Evolutionary conservation across 23 red algal genomes (phyloP), one percentile per base, ranked within the genome.

Genomic region (Cyanidioschyzon merolae): DNA sequence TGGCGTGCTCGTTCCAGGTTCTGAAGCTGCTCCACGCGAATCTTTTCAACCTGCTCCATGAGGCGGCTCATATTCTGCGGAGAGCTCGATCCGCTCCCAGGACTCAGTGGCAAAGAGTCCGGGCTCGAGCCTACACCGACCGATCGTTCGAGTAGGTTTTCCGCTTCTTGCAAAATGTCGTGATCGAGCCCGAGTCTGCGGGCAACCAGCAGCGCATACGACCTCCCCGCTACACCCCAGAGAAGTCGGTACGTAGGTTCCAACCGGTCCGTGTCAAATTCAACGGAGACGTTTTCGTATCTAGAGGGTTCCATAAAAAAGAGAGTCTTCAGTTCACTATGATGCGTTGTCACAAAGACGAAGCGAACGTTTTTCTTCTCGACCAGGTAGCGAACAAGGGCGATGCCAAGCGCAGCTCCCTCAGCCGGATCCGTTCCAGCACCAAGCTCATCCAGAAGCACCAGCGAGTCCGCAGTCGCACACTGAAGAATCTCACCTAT

Each of bases 341-440:
- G 94, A 80, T 98, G 94, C 2, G 94, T 98, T 24, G 94, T 98
- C 25, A 84, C 94, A 75, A 98, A 82, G 45, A 87, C 85, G 58
- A 98, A 68, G 27, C 79, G 68, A 2, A 88, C 94, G 0, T 77
- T 75, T 2, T 37, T 21, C 2, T 75, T 76, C 7, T 81, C 76
- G 0, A 86, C 86, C 67, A 98, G 82, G 67, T 91, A 79, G 25
- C 79, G 74, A 27, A 98, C 71, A 18, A 98, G 58, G 26, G 88
- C 76, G 74, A 90, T 91, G 31, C 87, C 94, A 34, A 98, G 59
- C 2, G 94, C 94, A 39, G 87, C 84, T 34, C 94, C 94, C 75
- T 98, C 88, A 37, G 79, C 83, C 37, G 94, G 94, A 82, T 98
- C 88, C 35, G 94, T 98, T 40, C 94, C 94, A n/a, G 86, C 87